phyloP scores from a whole-genome alignment of 2,329 filamentous ascomycete species.

The Pseudocercospora macadamiae region DNA sequence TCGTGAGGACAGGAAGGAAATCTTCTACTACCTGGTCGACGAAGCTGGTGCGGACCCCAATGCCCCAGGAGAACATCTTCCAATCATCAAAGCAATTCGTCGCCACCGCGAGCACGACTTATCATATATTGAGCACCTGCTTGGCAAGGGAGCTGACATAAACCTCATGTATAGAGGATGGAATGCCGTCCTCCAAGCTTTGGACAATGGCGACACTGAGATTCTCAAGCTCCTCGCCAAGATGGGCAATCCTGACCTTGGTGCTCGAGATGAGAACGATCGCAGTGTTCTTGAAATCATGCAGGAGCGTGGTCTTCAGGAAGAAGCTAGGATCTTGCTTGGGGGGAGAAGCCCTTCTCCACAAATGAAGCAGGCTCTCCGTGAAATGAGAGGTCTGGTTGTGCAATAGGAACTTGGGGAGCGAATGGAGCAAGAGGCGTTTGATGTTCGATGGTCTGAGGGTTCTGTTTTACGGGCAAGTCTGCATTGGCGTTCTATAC shows the following conservation, averaged over 20 bases:
- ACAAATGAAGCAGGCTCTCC: conserved; percentile 22
- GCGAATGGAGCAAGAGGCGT: conserved; percentile 8
- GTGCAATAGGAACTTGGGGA: conserved; percentile 7
- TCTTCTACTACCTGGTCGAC: conserved; percentile 64
- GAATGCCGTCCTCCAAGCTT: conserved; percentile 67
- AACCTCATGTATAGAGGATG: conserved; percentile 69
- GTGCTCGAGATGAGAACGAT: conserved; percentile 58
- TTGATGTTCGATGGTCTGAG: conserved; percentile 6
- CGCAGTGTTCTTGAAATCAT: conserved; percentile 62
- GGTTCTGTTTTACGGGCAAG: conserved; percentile 1
- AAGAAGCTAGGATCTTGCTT: conserved; percentile 40
- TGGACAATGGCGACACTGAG: conserved; percentile 64
- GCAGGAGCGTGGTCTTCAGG: conserved; percentile 60
- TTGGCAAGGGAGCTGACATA: conserved; percentile 66
- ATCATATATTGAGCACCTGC: conserved; percentile 64
- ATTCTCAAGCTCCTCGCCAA: conserved; percentile 58
- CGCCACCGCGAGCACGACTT: conserved; percentile 60
- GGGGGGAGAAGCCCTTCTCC: conserved; percentile 22
- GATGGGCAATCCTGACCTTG: conserved; percentile 56
- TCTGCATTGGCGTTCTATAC: conserved; percentile 7
- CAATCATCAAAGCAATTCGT: conserved; percentile 70
- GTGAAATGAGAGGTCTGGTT: conserved; percentile 19
- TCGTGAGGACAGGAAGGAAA: conserved; percentile 63
- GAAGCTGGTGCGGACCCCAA: conserved; percentile 65
- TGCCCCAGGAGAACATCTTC: conserved; percentile 69